Evolutionary conservation across 1,284 basidiomycete genomes (phyloP).

Genomic region (Polyporus tsugae): DNA sequence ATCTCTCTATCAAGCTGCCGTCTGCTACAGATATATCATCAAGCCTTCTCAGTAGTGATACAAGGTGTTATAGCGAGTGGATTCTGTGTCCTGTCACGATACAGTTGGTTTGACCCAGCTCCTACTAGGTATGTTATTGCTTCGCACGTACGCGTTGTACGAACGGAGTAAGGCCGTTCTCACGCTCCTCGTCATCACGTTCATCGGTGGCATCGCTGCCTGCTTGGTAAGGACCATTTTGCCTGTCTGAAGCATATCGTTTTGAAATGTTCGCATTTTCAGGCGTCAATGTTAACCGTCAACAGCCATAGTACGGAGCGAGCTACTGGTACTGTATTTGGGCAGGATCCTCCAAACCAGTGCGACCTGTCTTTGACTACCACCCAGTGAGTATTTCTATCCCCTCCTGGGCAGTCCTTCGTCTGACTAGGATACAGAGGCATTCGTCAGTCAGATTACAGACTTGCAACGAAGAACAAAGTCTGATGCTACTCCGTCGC

Average conservation of each 20-base stretch:
- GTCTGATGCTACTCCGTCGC: background rate
- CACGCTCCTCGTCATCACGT: constrained; percentile 14
- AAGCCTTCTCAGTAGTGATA: constrained; percentile 11
- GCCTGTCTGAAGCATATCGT: background rate
- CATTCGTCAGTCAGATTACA: constrained; percentile 19
- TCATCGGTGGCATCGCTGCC: constrained; percentile 18
- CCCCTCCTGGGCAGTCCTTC: background rate
- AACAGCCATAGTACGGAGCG: background rate
- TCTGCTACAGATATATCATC: constrained; percentile 22
- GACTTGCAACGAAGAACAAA: background rate
- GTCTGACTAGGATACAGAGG: constrained; percentile 15
- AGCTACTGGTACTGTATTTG: background rate
- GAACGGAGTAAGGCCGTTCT: constrained; percentile 25
- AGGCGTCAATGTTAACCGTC: constrained; percentile 18
- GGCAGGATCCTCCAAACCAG: constrained; percentile 13
- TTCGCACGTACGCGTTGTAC: constrained; percentile 29
- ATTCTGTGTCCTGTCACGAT: background rate
- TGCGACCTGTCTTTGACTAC: constrained; percentile 26
- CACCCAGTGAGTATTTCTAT: constrained; percentile 12
- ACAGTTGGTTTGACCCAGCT: background rate
- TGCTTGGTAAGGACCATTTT: constrained; percentile 21
- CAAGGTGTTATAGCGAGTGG: constrained; percentile 20
- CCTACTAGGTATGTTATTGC: constrained; percentile 23
- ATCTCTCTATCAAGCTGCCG: constrained; percentile 19
- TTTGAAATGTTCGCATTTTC: background rate